Evolutionary conservation across 768 basidiomycete species (phyloP).

Genomic region (Trametes gibbosa): DNA sequence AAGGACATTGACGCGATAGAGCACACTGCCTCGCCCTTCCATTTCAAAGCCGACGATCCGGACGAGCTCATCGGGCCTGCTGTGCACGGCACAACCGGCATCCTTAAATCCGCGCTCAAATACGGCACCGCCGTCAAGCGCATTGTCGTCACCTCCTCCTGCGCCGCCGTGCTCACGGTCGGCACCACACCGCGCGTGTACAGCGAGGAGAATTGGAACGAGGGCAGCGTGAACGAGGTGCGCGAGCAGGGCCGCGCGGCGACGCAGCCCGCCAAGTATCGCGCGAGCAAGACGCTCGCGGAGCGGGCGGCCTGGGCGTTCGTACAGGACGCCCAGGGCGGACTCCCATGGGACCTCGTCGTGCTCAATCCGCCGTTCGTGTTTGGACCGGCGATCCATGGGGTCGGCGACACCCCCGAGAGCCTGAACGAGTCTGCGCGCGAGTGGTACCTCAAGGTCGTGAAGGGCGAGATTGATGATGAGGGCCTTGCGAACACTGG

Average conservation of each 20-base stretch:
- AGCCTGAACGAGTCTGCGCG: constrained; percentile 35
- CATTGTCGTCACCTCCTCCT: constrained; percentile 60
- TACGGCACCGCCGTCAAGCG: constrained; percentile 47
- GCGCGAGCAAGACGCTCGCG: constrained; percentile 56
- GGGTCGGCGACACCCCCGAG: constrained; percentile 29
- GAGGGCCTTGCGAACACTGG: constrained; percentile 12
- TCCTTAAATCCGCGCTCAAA: constrained; percentile 59
- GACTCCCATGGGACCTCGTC: constrained; percentile 49
- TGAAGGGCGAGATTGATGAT: constrained; percentile 17
- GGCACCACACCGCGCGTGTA: constrained; percentile 30
- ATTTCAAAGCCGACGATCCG: constrained; percentile 42
- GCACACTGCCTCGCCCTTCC: constrained; percentile 68
- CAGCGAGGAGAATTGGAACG: constrained; percentile 62
- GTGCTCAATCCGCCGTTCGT: constrained; percentile 52
- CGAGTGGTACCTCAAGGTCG: constrained; percentile 21
- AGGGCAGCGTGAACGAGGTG: constrained; percentile 41
- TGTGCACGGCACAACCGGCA: constrained; percentile 62
- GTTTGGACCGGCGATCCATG: constrained; percentile 30
- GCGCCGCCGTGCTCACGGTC: constrained; percentile 40
- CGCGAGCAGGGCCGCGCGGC: constrained; percentile 50
- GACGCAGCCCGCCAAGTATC: constrained; percentile 42
- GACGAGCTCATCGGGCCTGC: constrained; percentile 66
- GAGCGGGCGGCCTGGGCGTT: constrained; percentile 58
- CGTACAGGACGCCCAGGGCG: constrained; percentile 40
- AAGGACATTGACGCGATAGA: constrained; percentile 70